phyloP scores from a whole-genome alignment of 2,329 filamentous ascomycete genomes.

The Metarhizium robertsii region DNA sequence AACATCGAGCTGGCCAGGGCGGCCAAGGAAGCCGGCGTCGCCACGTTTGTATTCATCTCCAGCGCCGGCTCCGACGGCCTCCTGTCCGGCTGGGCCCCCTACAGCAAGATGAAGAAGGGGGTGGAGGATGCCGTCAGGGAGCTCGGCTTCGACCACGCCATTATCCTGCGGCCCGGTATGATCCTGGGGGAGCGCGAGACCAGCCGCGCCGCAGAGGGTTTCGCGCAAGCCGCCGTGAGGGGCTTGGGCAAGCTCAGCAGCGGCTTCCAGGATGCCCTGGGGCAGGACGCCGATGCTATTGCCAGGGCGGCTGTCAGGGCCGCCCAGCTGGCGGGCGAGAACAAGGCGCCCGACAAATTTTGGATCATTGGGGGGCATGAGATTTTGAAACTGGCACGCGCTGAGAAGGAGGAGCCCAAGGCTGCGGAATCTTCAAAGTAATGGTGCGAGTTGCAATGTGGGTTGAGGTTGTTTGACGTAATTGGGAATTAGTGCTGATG shows the following conservation, averaged over 20 bases:
- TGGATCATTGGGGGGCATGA: slow-evolving; percentile 54
- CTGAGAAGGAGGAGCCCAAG: slow-evolving; percentile 34
- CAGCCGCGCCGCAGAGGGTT: slow-evolving; percentile 46
- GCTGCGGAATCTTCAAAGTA: background rate
- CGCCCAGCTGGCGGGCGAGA: slow-evolving; percentile 45
- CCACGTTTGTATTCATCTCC: slow-evolving; percentile 71
- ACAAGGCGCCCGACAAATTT: slow-evolving; percentile 47
- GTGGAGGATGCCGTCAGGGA: slow-evolving; percentile 69
- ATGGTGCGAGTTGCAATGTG: too few relatives aligned
- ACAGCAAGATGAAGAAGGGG: slow-evolving; percentile 72
- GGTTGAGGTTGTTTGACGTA: too few relatives aligned
- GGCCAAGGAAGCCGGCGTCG: slow-evolving; percentile 62
- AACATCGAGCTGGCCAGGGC: slow-evolving; percentile 70
- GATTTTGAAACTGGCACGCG: slow-evolving; percentile 57
- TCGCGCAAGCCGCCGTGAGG: slow-evolving; percentile 45
- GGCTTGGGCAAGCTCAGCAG: slow-evolving; percentile 44
- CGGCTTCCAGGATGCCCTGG: slow-evolving; percentile 54
- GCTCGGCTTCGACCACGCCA: slow-evolving; percentile 66
- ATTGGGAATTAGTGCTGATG: too few relatives aligned
- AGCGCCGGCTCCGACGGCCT: slow-evolving; percentile 37
- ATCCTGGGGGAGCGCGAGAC: slow-evolving; percentile 64
- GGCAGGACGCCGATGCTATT: slow-evolving; percentile 67
- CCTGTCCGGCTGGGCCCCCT: slow-evolving; percentile 32
- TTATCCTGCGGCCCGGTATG: slow-evolving; percentile 66
- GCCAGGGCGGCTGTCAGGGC: slow-evolving; percentile 56